phyloP scores from a whole-genome alignment of 257 asterid species.

The Coffea eugenioides region DNA sequence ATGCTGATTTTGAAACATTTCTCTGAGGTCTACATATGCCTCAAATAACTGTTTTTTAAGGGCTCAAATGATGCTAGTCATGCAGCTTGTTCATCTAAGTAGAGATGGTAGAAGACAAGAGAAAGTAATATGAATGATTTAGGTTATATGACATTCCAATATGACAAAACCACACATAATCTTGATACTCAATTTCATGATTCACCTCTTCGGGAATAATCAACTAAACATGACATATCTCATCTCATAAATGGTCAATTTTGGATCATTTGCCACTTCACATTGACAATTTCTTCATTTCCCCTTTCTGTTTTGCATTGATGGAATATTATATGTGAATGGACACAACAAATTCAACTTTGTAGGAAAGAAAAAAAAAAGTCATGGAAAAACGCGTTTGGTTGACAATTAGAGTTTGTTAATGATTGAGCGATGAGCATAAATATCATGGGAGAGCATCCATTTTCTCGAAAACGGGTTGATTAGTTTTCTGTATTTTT shows the following conservation, averaged over 20 bases:
- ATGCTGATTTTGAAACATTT: too few relatives aligned
- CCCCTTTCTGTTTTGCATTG: neutral
- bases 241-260: neutral
- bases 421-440: neutral
- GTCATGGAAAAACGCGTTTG: neutral
- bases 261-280: neutral
- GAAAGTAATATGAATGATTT: too few relatives aligned
- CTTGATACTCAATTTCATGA: neutral
- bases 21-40: neutral
- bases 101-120: too few relatives aligned
- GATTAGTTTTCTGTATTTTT: neutral
- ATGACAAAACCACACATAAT: neutral
- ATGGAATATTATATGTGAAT: neutral
- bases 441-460: neutral
- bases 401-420: neutral
- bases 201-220: neutral
- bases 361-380: neutral
- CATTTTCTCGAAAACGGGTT: slow-evolving; percentile 2
- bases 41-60: too few relatives aligned
- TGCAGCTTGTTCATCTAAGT: too few relatives aligned
- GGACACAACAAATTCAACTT: neutral
- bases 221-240: neutral
- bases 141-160: too few relatives aligned
- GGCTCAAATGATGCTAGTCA: too few relatives aligned
- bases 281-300: neutral